A percentile compares a stretch with the other conserved stretches of the same genome.
phyloP scores from a whole-genome alignment of 495 filamentous ascomycete species.

The Penicillium riverlandense region DNA sequence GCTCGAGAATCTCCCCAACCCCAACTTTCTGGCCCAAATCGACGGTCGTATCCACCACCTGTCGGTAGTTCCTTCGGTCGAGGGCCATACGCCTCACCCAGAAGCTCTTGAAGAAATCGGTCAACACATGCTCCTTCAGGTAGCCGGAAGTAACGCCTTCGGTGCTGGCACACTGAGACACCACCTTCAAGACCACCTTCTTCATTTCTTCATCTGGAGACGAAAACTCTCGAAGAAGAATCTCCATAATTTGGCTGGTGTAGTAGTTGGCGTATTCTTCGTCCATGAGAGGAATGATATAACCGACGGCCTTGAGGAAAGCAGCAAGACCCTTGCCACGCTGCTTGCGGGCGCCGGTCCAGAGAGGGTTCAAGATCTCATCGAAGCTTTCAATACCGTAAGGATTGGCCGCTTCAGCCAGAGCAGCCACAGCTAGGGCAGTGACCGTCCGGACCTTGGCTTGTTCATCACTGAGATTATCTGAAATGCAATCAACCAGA shows the following conservation, averaged over 20 bases:
- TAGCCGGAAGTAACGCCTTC: constrained; percentile 92
- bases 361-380: constrained; percentile 92
- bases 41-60: constrained; percentile 97
- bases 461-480: constrained; percentile 95
- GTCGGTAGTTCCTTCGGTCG: constrained; percentile 92
- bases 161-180: constrained; percentile 93
- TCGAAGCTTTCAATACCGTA: constrained; percentile 99
- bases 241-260: constrained; percentile 97
- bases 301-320: constrained; percentile 95
- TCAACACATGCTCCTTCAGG: constrained; percentile 87
- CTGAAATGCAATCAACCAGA: constrained; percentile 91
- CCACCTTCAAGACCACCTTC: constrained; percentile 94
- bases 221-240: constrained; percentile 88
- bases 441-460: constrained; percentile 96
- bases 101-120: constrained; percentile 98
- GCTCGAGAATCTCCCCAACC: constrained; percentile 87
- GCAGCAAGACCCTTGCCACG: constrained; percentile 93
- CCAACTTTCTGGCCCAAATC: constrained; percentile 97
- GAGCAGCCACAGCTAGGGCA: constrained; percentile 86
- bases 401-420: constrained; percentile 93
- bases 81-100: constrained; percentile 97
- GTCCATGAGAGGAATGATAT: constrained; percentile 98
- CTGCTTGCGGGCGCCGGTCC: constrained; percentile 93
- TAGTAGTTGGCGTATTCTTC: constrained; percentile 99
- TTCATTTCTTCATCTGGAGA: constrained; percentile 99